Conservation (phyloP, 73 alveolate genomes). For the Paramecium sexaurelia region DNA sequence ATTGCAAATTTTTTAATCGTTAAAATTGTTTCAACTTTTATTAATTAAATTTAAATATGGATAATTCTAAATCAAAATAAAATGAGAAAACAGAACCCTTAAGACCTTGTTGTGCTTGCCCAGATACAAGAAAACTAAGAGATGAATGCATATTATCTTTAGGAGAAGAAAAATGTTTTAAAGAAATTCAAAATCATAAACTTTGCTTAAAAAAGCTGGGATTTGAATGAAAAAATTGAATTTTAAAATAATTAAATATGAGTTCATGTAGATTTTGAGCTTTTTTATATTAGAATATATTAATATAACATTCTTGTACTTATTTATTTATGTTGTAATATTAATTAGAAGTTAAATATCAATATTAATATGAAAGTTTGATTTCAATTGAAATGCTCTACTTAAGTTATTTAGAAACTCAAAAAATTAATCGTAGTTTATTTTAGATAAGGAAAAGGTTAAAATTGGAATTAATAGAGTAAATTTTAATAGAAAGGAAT, state of each 20-base stretch:
- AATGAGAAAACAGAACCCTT: background rate
- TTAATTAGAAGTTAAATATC: too few species aligned
- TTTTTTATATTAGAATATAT: background rate
- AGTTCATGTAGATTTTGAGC: background rate
- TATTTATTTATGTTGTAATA: too few species aligned
- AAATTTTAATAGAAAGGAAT: too few species aligned
- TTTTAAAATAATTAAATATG: background rate
- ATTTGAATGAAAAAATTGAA: constrained; percentile 42
- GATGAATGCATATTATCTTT: constrained; percentile 72
- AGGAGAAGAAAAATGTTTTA: constrained; percentile 70
- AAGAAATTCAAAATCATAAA: constrained; percentile 71
- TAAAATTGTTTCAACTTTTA: background rate
- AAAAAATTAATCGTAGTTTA: too few species aligned
- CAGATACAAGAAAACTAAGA: constrained; percentile 72
- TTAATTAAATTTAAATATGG: constrained; percentile 48
- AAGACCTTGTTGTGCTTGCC: constrained; percentile 79
- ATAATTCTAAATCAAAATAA: background rate
- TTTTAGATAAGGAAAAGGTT: too few species aligned
- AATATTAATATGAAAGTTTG: too few species aligned
- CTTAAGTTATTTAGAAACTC: too few species aligned
- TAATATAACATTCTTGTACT: too few species aligned
- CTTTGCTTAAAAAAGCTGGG: constrained; percentile 71
- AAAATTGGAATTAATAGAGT: too few species aligned
- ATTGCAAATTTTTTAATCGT: too few species aligned
- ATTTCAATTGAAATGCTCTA: too few species aligned